Evolutionary conservation across 306 rosid genomes (phyloP), one percentile per base, ranked within the genome.

Genomic region (Calophaca sinica): DNA sequence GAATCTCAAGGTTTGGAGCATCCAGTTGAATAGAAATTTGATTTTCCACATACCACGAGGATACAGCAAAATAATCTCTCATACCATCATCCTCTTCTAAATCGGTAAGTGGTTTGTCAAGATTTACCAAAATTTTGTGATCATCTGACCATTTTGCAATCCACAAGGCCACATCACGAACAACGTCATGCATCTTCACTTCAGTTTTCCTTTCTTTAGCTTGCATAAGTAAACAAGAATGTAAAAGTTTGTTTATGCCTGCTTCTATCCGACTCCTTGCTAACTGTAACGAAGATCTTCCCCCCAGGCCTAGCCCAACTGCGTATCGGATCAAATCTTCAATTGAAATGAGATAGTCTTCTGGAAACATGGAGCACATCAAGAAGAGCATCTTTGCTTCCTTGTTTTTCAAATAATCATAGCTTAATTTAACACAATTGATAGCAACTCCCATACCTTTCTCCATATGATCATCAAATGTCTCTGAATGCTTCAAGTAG

Each of bases 161-260:
- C 75, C 75, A 67, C 11, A 76, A 66, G 53, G 61, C 81, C 44
- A 28, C 9, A 3, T 67, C 81, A 2, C 75, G 81, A 2, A 76
- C 68, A 68, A 31, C 6, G 41, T 67, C 68, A 66, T 66, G 74
- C 80, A 76, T 67, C 68, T 67, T 76, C 8, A 76, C n/a, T n/a
- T n/a, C 49, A 2, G 6, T 20, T 20, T 20, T 1, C 26, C 26
- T 0, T 20, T 0, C 26, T 1, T 20, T 28, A 33, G 10, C 45
- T 6, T 0, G 39, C 46, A 7, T 35, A 31, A 61, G 0, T 46
- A 61, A 61, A 7, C 28, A 13, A 35, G 48, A n/a, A 5, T 60
- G 11, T 6, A 60, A 13, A n/a, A 60, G 45, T 44, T 28, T 28
- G 14, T 52, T 63, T 4, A 63, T 50, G 54, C 41, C 3, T 5